phyloP scores from a whole-genome alignment of 2,329 filamentous ascomycete genomes.

The Ophiostoma piceae region DNA sequence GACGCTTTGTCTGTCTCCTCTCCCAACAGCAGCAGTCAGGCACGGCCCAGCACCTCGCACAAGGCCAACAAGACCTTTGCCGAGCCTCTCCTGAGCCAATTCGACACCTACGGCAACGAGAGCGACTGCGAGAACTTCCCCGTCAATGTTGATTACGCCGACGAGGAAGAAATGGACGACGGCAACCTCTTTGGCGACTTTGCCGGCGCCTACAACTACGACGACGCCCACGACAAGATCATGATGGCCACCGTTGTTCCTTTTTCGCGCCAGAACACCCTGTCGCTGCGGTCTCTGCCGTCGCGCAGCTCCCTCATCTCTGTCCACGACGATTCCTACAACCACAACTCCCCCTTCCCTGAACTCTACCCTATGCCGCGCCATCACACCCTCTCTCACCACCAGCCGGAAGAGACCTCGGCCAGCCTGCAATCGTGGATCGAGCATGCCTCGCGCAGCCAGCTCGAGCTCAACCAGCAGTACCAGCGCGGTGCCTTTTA shows the following conservation, averaged over 20 bases:
- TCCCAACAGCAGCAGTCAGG: background rate
- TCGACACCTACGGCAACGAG: conserved; percentile 15
- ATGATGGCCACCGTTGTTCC: conserved; percentile 22
- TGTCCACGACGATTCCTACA: background rate
- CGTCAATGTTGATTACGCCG: background rate
- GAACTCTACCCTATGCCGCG: background rate
- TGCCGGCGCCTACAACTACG: conserved; percentile 19
- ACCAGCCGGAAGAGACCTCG: conserved; percentile 20
- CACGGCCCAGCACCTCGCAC: background rate
- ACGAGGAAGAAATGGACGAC: conserved; percentile 11
- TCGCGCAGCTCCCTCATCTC: conserved; percentile 18
- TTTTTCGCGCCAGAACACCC: conserved; percentile 17
- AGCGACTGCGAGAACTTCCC: conserved; percentile 11
- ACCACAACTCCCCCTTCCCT: background rate
- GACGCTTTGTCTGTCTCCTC: background rate
- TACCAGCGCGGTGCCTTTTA: conserved; percentile 4
- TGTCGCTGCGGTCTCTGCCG: conserved; percentile 14
- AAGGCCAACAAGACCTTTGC: background rate
- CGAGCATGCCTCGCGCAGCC: conserved; percentile 18
- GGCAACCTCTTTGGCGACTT: conserved; percentile 18
- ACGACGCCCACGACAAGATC: conserved; percentile 21
- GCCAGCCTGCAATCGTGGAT: conserved; percentile 24
- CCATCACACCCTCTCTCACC: background rate
- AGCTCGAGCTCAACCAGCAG: conserved; percentile 13
- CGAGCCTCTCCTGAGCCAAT: background rate